These are phyloP conservation scores for Diplodia corticola DNA, from an alignment of 2,329 filamentous ascomycete genomes.

Conservation along the genomic window DNA sequence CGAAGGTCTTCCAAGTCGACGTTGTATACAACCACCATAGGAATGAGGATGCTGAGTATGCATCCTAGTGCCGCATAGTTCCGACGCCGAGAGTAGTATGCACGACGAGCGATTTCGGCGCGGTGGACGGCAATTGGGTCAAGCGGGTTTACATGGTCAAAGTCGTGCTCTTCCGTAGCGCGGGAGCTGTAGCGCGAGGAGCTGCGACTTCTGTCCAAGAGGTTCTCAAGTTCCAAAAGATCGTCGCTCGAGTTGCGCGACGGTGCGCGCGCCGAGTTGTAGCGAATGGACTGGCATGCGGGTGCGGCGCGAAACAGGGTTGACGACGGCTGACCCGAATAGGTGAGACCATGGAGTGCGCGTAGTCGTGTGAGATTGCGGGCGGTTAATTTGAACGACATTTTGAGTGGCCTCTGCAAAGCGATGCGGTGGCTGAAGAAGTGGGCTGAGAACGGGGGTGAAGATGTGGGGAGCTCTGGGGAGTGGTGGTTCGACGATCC, in stretches of 20 bases:
- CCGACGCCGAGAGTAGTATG: slow-evolving; percentile 30
- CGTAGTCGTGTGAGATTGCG: slow-evolving; percentile 35
- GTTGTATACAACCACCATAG: slow-evolving; percentile 37
- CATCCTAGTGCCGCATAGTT: slow-evolving; percentile 40
- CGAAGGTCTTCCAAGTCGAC: slow-evolving; percentile 32
- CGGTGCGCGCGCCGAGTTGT: slow-evolving; percentile 3
- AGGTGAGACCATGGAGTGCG: slow-evolving; percentile 33
- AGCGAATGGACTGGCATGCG: slow-evolving; percentile 24
- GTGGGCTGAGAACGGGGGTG: background rate
- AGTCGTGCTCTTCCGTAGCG: slow-evolving; percentile 15
- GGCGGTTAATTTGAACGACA: slow-evolving; percentile 24
- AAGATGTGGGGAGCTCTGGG: slow-evolving; percentile 7
- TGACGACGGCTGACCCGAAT: slow-evolving; percentile 26
- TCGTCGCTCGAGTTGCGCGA: background rate
- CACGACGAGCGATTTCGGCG: slow-evolving; percentile 34
- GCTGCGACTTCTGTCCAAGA: background rate
- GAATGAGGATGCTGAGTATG: slow-evolving; percentile 39
- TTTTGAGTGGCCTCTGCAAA: background rate
- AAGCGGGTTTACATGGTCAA: slow-evolving; percentile 22
- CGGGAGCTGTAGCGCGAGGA: slow-evolving; percentile 12
- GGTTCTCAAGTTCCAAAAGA: slow-evolving; percentile 7
- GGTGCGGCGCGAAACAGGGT: slow-evolving; percentile 28
- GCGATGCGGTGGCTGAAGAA: background rate
- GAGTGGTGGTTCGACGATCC: background rate
- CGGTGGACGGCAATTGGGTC: slow-evolving; percentile 39